Conservation (phyloP, 164 flowering plant species). For the Brasenia schreberi region DNA sequence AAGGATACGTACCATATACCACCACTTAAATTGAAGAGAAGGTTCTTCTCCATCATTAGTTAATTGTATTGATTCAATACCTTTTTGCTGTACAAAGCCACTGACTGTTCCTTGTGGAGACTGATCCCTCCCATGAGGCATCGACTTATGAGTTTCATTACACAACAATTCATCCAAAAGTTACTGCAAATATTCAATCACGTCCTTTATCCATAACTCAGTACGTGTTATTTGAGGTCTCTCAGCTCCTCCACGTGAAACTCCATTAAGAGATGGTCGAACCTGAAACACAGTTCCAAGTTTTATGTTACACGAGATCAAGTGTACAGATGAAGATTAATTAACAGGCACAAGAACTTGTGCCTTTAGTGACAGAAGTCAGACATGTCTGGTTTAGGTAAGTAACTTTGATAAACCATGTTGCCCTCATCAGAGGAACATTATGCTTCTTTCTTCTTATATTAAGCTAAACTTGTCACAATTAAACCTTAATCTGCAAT, state of each 20-base stretch:
- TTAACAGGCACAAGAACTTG: neutral
- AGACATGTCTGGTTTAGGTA: slow-evolving; percentile 44
- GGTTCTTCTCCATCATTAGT: slow-evolving; percentile 52
- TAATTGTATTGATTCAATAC: slow-evolving; percentile 27
- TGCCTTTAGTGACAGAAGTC: neutral
- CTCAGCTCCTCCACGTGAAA: slow-evolving; percentile 60
- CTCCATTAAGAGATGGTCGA: slow-evolving; percentile 40
- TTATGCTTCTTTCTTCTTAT: slow-evolving; percentile 31
- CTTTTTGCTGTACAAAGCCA: slow-evolving; percentile 39
- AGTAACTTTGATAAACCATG: slow-evolving; percentile 95
- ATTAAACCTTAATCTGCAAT: too few relatives aligned
- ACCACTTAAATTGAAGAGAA: slow-evolving; percentile 79
- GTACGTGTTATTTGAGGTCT: slow-evolving; percentile 59
- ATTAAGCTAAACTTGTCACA: too few relatives aligned
- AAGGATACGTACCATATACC: slow-evolving; percentile 81
- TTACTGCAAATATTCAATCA: slow-evolving; percentile 68
- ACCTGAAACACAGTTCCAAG: slow-evolving; percentile 34
- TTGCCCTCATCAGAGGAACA: slow-evolving; percentile 88
- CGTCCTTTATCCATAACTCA: slow-evolving; percentile 94
- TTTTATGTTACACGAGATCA: too few relatives aligned
- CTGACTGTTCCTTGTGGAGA: slow-evolving; percentile 40
- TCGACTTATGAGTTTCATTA: slow-evolving; percentile 36
- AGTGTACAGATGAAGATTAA: neutral
- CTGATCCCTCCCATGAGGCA: slow-evolving; percentile 43
- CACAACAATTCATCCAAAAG: slow-evolving; percentile 66